Evolutionary conservation across 495 filamentous ascomycete species (phyloP).

Genomic region (Tuber brumale): DNA sequence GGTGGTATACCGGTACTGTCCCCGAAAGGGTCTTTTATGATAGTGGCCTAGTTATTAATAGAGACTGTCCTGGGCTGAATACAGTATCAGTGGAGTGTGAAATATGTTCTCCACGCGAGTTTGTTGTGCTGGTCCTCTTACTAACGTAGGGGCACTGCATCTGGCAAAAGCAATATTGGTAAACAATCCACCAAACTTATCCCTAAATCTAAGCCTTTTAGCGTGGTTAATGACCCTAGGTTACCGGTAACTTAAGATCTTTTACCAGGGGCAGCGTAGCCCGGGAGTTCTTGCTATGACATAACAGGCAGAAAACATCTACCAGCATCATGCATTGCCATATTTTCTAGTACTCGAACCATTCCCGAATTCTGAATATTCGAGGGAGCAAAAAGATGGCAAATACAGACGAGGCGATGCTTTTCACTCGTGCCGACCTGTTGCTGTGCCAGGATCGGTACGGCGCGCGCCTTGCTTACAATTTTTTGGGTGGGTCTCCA

Average conservation of each 20-base stretch:
- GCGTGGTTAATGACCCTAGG: too few relatives aligned
- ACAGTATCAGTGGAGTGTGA: not conserved
- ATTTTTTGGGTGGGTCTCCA: too few relatives aligned
- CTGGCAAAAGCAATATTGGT: not conserved
- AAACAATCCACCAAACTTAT: not conserved
- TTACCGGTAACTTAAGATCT: too few relatives aligned
- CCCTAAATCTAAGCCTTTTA: not conserved
- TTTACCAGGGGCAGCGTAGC: not conserved
- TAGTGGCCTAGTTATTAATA: not conserved
- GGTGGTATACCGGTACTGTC: not conserved
- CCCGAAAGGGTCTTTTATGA: not conserved
- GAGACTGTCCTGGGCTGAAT: not conserved
- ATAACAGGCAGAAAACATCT: not conserved
- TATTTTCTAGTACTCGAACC: not conserved
- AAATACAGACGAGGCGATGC: not conserved
- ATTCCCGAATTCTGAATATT: not conserved
- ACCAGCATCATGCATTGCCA: not conserved
- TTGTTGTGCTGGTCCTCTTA: not conserved
- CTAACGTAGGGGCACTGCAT: not conserved
- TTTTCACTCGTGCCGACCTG: not conserved
- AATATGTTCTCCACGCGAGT: not conserved
- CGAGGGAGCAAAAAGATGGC: not conserved
- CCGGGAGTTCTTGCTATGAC: not conserved
- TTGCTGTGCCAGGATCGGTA: not conserved
- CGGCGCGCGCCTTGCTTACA: not conserved